These are phyloP conservation scores for Colletotrichum sp. DNA, from an alignment of 2,329 filamentous ascomycete genomes.

Conservation along the genomic window DNA sequence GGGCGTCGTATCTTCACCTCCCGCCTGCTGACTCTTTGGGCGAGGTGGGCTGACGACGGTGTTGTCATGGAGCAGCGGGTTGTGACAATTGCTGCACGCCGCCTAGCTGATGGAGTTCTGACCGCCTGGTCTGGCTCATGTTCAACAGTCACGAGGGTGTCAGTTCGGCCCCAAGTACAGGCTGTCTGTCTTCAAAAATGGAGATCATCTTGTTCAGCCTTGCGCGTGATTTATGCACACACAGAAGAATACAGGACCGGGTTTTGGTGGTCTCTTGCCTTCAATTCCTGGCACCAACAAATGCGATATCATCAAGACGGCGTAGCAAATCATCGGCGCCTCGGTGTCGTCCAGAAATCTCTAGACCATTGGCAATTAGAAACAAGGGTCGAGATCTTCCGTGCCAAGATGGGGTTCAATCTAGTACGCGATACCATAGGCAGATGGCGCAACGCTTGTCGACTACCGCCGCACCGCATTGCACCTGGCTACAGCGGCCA, in stretches of 20 bases:
- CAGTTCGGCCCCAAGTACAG: not conserved
- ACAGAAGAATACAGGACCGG: not conserved
- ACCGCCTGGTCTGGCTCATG: not conserved
- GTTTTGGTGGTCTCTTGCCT: not conserved
- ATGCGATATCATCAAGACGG: not conserved
- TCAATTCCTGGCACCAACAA: not conserved
- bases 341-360: not conserved
- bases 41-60: not conserved
- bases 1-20: slow-evolving; percentile 4
- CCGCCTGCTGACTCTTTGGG: not conserved
- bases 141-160: not conserved
- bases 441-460: slow-evolving; percentile 5
- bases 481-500: not conserved
- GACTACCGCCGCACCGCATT: not conserved
- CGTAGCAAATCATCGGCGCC: not conserved
- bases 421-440: not conserved
- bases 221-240: not conserved
- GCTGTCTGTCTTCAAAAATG: not conserved
- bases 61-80: not conserved
- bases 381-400: not conserved
- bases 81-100: not conserved
- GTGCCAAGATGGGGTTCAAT: not conserved
- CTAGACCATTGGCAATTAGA: slow-evolving; percentile 4
- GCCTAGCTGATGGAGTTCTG: not conserved
- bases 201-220: not conserved